These are phyloP conservation scores for Lineolata rhizophorae DNA, from an alignment of 495 filamentous ascomycete genomes.

Conservation along the genomic window DNA sequence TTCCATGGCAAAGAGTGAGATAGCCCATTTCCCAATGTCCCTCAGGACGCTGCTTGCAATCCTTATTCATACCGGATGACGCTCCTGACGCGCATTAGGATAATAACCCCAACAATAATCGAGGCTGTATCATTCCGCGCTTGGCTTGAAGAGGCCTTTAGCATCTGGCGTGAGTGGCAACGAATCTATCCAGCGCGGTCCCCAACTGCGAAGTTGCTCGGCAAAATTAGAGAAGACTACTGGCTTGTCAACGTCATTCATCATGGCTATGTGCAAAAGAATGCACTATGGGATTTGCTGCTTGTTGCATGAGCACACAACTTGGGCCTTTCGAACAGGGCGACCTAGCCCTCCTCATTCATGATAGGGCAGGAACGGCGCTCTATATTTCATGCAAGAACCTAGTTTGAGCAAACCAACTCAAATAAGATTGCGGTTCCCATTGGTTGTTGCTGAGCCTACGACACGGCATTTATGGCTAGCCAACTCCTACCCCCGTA, in stretches of 20 bases:
- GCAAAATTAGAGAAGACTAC: slow-evolving; percentile 37
- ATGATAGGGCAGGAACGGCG: too few relatives aligned
- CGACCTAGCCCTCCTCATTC: too few relatives aligned
- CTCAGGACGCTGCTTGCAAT: not conserved
- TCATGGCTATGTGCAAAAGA: slow-evolving; percentile 50
- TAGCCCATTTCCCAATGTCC: not conserved
- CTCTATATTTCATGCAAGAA: too few relatives aligned
- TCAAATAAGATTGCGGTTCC: too few relatives aligned
- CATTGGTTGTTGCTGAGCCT: too few relatives aligned
- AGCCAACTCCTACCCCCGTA: too few relatives aligned
- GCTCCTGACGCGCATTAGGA: too few relatives aligned
- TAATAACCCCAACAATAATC: slow-evolving; percentile 92
- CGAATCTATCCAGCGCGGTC: slow-evolving; percentile 52
- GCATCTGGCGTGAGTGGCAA: slow-evolving; percentile 87
- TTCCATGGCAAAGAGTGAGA: slow-evolving; percentile 75
- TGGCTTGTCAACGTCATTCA: slow-evolving; percentile 88
- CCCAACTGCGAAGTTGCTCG: slow-evolving; percentile 44
- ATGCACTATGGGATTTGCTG: slow-evolving; percentile 37
- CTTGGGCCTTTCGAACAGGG: too few relatives aligned
- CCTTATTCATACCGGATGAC: slow-evolving; percentile 4
- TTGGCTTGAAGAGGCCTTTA: slow-evolving; percentile 91
- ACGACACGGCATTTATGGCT: too few relatives aligned
- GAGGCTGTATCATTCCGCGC: slow-evolving; percentile 87
- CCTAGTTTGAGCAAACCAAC: too few relatives aligned
- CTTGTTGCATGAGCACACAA: too few relatives aligned